Evolutionary conservation across 2,329 filamentous ascomycete genomes (phyloP), one percentile per base, ranked within the genome.

Genomic region (Alternaria panax): DNA sequence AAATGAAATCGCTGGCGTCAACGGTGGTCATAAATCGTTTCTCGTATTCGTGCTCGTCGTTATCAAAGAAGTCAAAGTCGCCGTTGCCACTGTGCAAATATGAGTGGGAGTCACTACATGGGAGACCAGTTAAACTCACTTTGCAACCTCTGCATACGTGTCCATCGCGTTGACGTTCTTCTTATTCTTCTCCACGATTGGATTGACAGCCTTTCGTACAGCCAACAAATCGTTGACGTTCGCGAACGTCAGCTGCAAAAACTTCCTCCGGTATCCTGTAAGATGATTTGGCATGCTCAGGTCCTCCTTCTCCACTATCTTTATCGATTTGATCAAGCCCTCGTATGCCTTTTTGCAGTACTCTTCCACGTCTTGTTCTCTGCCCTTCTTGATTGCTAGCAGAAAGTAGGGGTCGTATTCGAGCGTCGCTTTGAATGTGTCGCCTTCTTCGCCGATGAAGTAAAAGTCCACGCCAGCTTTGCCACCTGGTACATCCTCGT

Each of bases 391-490:
- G 52, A 93, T 92, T 0, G 93, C 94, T 53, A 99, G 88, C 60
- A 99, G 80, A 70, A 99, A 97, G 81, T 99, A 99, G 0, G 95
- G 95, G 70, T 98, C 93, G 77, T 97, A 98, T 80, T 97, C 92
- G 65, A 99, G 82, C 0, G 93, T 97, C 11, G 95, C 93, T 78
- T 99, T 99, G 85, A 99, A 99, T 5, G 91, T 94, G 48, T 89
- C 87, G 14, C 92, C 88, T 57, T 96, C 91, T 46, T 79, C 77
- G 57, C 74, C 77, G 59, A 99, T 90, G 80, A 99, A 99, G 82
- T 97, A 99, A 80, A 93, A 97, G 80, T 99, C 95, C 57, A 99
- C 88, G 8, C 92, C 95, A 1, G 95, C 91, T 65, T 92, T 88
- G 36, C 95, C 95, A 60, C 92, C 92, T 1, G 91, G 89, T 45